Conservation (phyloP, 2,329 filamentous ascomycete genomes). For the Aaosphaeria pasadenensis region DNA sequence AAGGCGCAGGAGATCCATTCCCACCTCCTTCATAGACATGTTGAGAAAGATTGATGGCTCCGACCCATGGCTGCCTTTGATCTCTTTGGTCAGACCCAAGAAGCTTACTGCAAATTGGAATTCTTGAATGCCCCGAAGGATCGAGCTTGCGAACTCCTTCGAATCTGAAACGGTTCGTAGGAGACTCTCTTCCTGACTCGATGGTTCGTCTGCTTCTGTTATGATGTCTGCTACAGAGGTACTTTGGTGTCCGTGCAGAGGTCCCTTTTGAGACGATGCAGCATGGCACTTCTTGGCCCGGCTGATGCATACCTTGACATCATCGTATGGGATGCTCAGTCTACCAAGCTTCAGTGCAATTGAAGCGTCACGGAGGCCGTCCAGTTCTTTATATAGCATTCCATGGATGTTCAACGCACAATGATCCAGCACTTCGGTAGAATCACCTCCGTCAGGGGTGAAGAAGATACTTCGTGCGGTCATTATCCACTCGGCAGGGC, state of each 20-base stretch:
- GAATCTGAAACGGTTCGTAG: conserved; percentile 86
- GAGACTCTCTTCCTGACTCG: conserved; percentile 65
- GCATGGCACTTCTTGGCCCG: conserved; percentile 50
- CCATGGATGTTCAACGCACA: conserved; percentile 88
- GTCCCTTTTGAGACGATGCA: conserved; percentile 6
- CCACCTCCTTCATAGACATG: conserved; percentile 92
- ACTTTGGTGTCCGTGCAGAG: conserved; percentile 43
- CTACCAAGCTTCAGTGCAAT: conserved; percentile 88
- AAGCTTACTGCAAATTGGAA: conserved; percentile 94
- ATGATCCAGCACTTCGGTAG: conserved; percentile 84
- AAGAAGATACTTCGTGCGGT: conserved; percentile 83
- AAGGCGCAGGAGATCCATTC: conserved; percentile 85
- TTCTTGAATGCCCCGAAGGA: conserved; percentile 89
- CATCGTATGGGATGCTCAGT: conserved; percentile 86
- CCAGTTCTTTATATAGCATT: conserved; percentile 77
- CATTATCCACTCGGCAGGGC: conserved; percentile 90
- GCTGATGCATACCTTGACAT: conserved; percentile 64
- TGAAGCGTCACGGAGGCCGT: conserved; percentile 85
- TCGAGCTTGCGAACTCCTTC: conserved; percentile 85
- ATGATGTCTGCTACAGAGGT: conserved; percentile 70
- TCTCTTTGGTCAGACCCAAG: conserved; percentile 78
- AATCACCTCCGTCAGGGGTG: conserved; percentile 78
- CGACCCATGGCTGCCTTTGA: conserved; percentile 64
- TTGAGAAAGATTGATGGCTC: conserved; percentile 77
- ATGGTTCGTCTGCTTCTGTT: conserved; percentile 68